A percentile compares a stretch with the other conserved stretches of the same genome.
Conservation (phyloP, 2,329 filamentous ascomycete genomes). For the Phaeosphaeriaceae sp. region DNA sequence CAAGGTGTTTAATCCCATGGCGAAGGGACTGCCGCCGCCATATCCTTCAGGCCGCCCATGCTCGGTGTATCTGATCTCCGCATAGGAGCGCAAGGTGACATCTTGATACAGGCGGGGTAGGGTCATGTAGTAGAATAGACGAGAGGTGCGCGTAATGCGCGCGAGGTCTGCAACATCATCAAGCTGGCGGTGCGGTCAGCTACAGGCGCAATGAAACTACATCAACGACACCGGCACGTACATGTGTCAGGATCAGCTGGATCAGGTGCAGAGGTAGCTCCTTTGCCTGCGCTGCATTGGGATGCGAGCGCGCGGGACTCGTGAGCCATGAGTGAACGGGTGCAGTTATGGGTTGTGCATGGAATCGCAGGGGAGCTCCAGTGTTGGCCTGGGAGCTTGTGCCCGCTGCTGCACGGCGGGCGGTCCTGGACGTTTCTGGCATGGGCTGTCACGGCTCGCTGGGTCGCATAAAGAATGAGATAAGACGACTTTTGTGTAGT, state of each 20-base stretch:
- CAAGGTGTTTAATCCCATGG: constrained; percentile 68
- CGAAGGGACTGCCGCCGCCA: constrained; percentile 68
- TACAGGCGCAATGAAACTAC: constrained; percentile 13
- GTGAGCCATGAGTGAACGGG: constrained; percentile 43
- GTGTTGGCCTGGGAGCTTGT: background rate
- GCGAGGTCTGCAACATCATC: constrained; percentile 66
- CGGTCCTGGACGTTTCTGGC: constrained; percentile 17
- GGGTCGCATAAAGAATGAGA: background rate
- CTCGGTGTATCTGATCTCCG: constrained; percentile 63
- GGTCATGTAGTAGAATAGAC: constrained; percentile 70
- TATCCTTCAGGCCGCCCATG: constrained; percentile 66
- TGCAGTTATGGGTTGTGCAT: constrained; percentile 29
- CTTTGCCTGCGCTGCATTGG: constrained; percentile 35
- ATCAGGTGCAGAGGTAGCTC: constrained; percentile 65
- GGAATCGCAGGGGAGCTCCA: constrained; percentile 2
- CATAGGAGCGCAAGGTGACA: constrained; percentile 64
- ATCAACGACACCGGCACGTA: constrained; percentile 43
- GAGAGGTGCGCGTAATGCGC: constrained; percentile 65
- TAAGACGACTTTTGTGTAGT: background rate
- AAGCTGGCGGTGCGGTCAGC: constrained; percentile 51
- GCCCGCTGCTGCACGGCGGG: constrained; percentile 16
- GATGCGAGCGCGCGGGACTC: constrained; percentile 41
- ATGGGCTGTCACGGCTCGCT: constrained; percentile 16
- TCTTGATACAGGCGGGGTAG: constrained; percentile 66
- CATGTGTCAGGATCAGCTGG: constrained; percentile 62